Percentiles rank a stretch among this genome's conserved stretches.
Evolutionary conservation across 805 yeast genomes (phyloP).

Genomic region (Candida ulmi): DNA sequence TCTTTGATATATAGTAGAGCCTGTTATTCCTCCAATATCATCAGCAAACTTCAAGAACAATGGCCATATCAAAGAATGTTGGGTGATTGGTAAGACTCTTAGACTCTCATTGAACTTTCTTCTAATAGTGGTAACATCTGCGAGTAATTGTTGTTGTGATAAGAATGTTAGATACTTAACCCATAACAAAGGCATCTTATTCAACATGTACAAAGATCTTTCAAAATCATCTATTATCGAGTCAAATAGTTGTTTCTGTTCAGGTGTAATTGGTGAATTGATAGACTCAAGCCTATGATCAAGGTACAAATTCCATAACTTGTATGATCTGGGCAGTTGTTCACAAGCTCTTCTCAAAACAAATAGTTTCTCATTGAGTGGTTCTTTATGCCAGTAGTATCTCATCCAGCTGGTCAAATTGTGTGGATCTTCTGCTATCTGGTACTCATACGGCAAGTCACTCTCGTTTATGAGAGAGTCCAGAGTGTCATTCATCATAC

Average conservation of each 20-base stretch:
- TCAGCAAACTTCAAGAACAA: conserved; percentile 45
- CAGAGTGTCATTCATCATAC: neutral
- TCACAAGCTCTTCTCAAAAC: conserved; percentile 48
- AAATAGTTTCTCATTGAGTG: conserved; percentile 30
- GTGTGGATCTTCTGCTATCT: conserved; percentile 32
- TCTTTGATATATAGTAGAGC: conserved; percentile 24
- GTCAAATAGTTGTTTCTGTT: conserved; percentile 26
- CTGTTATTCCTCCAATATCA: conserved; percentile 33
- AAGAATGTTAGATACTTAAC: conserved; percentile 40
- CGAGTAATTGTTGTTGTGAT: conserved; percentile 24
- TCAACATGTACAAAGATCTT: conserved; percentile 35
- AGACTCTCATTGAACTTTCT: conserved; percentile 45
- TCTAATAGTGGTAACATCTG: conserved; percentile 34
- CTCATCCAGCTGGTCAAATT: conserved; percentile 33
- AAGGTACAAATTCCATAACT: conserved; percentile 50
- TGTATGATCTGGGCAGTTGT: conserved; percentile 38
- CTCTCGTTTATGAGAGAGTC: conserved; percentile 6
- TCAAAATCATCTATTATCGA: conserved; percentile 41
- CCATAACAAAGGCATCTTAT: conserved; percentile 49
- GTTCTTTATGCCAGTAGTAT: conserved; percentile 29
- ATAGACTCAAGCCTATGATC: conserved; percentile 32
- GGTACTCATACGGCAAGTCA: conserved; percentile 42
- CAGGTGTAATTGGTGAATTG: conserved; percentile 23
- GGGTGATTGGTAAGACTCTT: conserved; percentile 40
- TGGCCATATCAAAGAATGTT: conserved; percentile 53